A percentile compares a stretch with the other conserved stretches of the same genome.
These are phyloP conservation scores for Aegilops speltoides DNA, from an alignment of 176 grass and related monocot species.

Conservation along the genomic window DNA sequence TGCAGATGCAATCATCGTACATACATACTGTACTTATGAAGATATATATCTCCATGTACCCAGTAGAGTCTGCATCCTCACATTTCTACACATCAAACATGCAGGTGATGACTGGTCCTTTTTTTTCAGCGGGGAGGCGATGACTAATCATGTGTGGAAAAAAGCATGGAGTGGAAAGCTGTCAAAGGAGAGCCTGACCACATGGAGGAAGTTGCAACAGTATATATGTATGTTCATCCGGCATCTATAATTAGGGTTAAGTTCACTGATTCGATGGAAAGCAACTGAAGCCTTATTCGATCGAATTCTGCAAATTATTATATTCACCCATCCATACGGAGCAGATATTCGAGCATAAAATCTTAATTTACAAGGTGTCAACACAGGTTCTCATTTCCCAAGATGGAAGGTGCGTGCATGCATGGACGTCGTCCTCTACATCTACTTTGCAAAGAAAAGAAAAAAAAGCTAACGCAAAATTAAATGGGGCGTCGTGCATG, in stretches of 20 bases:
- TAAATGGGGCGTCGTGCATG: background rate
- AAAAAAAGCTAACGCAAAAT: background rate
- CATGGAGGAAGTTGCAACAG: background rate
- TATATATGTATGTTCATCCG: background rate
- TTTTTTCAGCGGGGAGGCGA: no score
- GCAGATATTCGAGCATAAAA: slow-evolving; percentile 34
- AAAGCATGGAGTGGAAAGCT: background rate
- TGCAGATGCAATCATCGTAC: no score
- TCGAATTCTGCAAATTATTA: background rate
- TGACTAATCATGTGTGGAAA: no score
- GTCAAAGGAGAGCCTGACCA: background rate
- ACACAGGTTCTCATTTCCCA: slow-evolving; percentile 7
- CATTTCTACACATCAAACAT: background rate
- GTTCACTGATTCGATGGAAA: background rate
- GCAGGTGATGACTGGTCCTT: background rate
- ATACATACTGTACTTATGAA: background rate
- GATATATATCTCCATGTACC: background rate
- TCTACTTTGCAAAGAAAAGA: slow-evolving; percentile 6
- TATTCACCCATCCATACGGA: background rate
- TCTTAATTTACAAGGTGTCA: slow-evolving; percentile 26
- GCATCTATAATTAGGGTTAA: background rate
- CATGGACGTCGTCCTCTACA: background rate
- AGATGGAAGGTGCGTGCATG: slow-evolving; percentile 26
- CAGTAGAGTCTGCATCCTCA: background rate
- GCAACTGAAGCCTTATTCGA: background rate